Percentiles rank a stretch among this genome's conserved stretches.
Evolutionary conservation across 768 basidiomycete genomes (phyloP).

Genomic region (Agrocybe chaxingu): DNA sequence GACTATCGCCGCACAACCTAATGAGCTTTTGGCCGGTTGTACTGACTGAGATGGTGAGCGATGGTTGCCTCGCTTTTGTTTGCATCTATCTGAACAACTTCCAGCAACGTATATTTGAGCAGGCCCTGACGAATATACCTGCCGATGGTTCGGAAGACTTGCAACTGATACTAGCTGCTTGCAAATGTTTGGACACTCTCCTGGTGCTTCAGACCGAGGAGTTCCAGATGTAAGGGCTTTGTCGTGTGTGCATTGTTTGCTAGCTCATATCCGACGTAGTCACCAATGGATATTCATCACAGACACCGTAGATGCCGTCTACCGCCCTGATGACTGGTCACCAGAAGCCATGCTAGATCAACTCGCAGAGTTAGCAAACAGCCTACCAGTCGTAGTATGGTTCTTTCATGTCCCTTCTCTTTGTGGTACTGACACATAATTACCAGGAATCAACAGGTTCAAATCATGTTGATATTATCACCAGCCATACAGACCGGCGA

Average conservation of each 20-base stretch:
- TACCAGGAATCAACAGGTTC: slow-evolving; percentile 26
- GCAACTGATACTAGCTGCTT: slow-evolving; percentile 78
- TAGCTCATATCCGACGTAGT: slow-evolving; percentile 31
- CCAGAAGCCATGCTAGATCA: slow-evolving; percentile 91
- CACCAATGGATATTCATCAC: slow-evolving; percentile 99
- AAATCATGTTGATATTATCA: slow-evolving; percentile 22
- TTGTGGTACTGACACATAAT: slow-evolving; percentile 1
- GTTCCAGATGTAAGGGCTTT: slow-evolving; percentile 80
- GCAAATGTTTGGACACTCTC: slow-evolving; percentile 93
- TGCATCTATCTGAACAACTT: not conserved
- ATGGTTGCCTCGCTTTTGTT: not conserved
- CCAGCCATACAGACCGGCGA: slow-evolving; percentile 34
- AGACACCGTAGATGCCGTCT: slow-evolving; percentile 94
- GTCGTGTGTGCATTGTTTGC: not conserved
- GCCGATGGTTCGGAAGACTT: slow-evolving; percentile 84
- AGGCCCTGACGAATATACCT: slow-evolving; percentile 66
- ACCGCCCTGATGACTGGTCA: slow-evolving; percentile 77
- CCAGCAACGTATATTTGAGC: slow-evolving; percentile 89
- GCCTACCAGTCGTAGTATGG: slow-evolving; percentile 48
- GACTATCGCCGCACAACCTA: slow-evolving; percentile 86
- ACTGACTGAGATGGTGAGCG: slow-evolving; percentile 80
- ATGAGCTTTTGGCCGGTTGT: slow-evolving; percentile 97
- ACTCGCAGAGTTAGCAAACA: slow-evolving; percentile 78
- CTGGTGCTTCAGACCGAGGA: slow-evolving; percentile 93
- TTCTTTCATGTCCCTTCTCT: not conserved